Evolutionary conservation across 164 flowering plant genomes (phyloP).

Genomic region (Chimonanthus praecox): DNA sequence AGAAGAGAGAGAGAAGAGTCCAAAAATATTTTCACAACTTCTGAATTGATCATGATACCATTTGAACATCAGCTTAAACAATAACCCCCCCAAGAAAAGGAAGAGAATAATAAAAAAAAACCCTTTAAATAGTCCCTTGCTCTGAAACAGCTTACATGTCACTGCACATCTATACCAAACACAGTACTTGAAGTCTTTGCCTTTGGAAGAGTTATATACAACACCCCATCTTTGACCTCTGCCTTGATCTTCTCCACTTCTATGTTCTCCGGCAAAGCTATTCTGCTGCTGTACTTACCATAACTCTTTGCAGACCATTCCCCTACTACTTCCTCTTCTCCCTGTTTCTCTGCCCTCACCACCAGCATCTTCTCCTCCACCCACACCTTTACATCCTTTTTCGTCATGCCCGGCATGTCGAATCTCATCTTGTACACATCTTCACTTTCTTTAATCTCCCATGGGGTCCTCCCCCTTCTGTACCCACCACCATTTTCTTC

Average conservation of each 20-base stretch:
- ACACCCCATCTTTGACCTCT: conserved; percentile 74
- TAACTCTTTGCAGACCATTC: conserved; percentile 70
- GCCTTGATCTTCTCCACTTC: conserved; percentile 73
- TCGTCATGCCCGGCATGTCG: conserved; percentile 92
- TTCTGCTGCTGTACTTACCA: conserved; percentile 60
- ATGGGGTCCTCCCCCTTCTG: conserved; percentile 72
- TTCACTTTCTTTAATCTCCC: conserved; percentile 79
- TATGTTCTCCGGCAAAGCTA: conserved; percentile 74
- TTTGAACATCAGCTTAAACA: too few relatives aligned
- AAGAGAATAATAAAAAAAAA: too few relatives aligned
- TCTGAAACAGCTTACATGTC: conserved; percentile 31
- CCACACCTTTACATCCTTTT: conserved; percentile 70
- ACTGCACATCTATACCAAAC: conserved; percentile 57
- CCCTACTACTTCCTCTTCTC: conserved; percentile 19
- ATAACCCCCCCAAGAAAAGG: too few relatives aligned
- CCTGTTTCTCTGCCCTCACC: conserved; percentile 56
- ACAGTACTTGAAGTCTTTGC: conserved; percentile 27
- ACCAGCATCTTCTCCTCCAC: conserved; percentile 85
- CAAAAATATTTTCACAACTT: too few relatives aligned
- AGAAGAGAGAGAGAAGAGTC: too few relatives aligned
- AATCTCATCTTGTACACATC: conserved; percentile 65
- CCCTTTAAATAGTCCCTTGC: not conserved
- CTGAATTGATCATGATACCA: too few relatives aligned
- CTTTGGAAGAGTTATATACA: conserved; percentile 72
- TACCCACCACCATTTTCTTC: conserved; percentile 30